phyloP scores from a whole-genome alignment of 768 basidiomycete genomes.

The Trametes punicea region DNA sequence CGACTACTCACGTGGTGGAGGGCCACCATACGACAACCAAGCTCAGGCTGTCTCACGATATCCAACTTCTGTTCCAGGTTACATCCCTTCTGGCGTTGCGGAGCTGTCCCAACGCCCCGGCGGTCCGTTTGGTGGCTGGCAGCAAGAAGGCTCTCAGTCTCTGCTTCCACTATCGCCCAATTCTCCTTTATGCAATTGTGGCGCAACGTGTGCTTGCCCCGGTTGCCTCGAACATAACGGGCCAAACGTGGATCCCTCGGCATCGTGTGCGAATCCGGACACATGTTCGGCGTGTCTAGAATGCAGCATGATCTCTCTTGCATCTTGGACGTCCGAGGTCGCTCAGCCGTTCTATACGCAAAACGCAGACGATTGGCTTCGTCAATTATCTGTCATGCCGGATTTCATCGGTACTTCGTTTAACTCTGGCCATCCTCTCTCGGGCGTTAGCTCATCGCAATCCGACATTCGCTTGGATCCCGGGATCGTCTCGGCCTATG shows the following conservation, averaged over 20 bases:
- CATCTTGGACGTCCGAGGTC: conserved; percentile 42
- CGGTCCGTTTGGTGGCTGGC: not conserved
- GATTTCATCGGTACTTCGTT: conserved; percentile 26
- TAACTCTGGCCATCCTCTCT: not conserved
- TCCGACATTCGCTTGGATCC: conserved; percentile 19
- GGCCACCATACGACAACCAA: conserved; percentile 12
- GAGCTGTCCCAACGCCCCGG: not conserved
- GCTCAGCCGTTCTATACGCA: conserved; percentile 34
- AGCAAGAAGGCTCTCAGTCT: not conserved
- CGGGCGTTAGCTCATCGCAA: not conserved
- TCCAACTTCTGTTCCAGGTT: not conserved
- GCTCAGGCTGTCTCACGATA: not conserved
- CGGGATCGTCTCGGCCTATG: conserved; percentile 17
- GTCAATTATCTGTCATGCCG: conserved; percentile 39
- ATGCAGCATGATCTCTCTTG: conserved; percentile 55
- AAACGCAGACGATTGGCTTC: conserved; percentile 61
- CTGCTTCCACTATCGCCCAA: conserved; percentile 17
- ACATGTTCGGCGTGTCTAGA: conserved; percentile 54
- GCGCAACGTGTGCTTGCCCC: conserved; percentile 59
- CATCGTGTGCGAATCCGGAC: conserved; percentile 35
- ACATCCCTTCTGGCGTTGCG: not conserved
- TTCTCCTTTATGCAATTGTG: conserved; percentile 60
- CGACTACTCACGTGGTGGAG: conserved; percentile 45
- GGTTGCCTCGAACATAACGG: conserved; percentile 58
- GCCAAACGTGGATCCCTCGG: conserved; percentile 29